phyloP scores from a whole-genome alignment of 2,329 filamentous ascomycete genomes.

The Alternaria brassicae region DNA sequence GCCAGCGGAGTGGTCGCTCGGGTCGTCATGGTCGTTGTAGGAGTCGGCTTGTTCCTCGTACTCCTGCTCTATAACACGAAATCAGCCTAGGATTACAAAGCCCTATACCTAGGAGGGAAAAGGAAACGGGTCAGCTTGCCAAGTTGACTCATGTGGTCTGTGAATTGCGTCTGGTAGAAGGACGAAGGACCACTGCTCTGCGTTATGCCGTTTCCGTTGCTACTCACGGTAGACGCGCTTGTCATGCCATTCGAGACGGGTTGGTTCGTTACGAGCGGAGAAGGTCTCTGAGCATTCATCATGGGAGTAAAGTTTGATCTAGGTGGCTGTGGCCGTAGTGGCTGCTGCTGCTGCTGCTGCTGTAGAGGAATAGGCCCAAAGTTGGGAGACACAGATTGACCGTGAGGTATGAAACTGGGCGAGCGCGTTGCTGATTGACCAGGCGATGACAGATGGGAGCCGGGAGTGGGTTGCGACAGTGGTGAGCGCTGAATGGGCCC shows the following conservation, averaged over 20 bases:
- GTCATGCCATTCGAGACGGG: conserved; percentile 47
- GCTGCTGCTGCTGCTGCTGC: conserved; percentile 41
- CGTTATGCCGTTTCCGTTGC: conserved; percentile 46
- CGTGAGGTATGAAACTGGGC: conserved; percentile 65
- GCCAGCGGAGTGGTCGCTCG: conserved; percentile 69
- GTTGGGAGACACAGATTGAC: conserved; percentile 67
- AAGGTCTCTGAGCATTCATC: conserved; percentile 50
- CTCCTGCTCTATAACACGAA: conserved; percentile 84
- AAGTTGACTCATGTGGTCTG: conserved; percentile 93
- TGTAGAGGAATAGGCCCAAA: conserved; percentile 60
- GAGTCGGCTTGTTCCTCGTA: conserved; percentile 91
- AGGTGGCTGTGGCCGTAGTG: conserved; percentile 55
- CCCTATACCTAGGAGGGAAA: conserved; percentile 59
- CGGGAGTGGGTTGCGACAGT: conserved; percentile 80
- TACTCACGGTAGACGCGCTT: conserved; percentile 47
- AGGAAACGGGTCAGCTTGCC: conserved; percentile 75
- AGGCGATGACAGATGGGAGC: conserved; percentile 77
- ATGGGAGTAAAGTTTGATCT: conserved; percentile 57
- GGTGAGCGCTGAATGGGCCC: conserved; percentile 65
- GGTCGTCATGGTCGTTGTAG: conserved; percentile 77
- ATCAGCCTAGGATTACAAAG: conserved; percentile 74
- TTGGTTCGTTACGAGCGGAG: conserved; percentile 48
- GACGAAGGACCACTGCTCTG: conserved; percentile 53
- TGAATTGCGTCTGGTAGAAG: conserved; percentile 87
- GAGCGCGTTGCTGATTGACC: conserved; percentile 64